Percentiles rank a stretch among this genome's conserved stretches.
phyloP scores from a whole-genome alignment of 495 filamentous ascomycete species.

The Entonaema liquescens region DNA sequence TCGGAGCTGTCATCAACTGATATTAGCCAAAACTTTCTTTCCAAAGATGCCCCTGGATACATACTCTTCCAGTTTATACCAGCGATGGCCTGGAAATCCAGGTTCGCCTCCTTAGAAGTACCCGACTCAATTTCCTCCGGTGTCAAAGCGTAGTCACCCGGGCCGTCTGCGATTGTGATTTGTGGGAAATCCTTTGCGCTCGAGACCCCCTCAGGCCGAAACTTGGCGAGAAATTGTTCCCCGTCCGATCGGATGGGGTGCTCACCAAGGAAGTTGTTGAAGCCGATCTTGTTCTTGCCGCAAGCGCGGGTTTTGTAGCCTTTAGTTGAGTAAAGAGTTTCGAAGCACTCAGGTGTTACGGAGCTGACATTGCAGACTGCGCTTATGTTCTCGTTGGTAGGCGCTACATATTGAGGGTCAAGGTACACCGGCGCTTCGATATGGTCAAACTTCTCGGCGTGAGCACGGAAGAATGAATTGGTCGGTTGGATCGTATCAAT shows the following conservation, averaged over 20 bases:
- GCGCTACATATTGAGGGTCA: conserved; percentile 39
- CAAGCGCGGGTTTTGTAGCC: conserved; percentile 56
- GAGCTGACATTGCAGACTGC: conserved; percentile 60
- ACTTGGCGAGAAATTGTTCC: conserved; percentile 57
- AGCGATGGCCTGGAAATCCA: conserved; percentile 72
- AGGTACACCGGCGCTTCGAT: conserved; percentile 31
- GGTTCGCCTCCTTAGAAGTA: conserved; percentile 70
- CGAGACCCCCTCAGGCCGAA: conserved; percentile 57
- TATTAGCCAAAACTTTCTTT: background rate
- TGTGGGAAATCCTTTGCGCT: conserved; percentile 54
- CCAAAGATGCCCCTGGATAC: background rate
- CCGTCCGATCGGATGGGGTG: conserved; percentile 60
- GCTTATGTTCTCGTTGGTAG: conserved; percentile 43
- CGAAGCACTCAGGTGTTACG: conserved; percentile 63
- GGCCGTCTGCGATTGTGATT: conserved; percentile 52
- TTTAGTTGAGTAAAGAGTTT: conserved; percentile 63
- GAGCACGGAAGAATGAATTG: conserved; percentile 62
- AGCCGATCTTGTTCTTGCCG: conserved; percentile 56
- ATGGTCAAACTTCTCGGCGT: conserved; percentile 37
- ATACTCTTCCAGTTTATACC: conserved; percentile 43
- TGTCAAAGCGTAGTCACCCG: conserved; percentile 40
- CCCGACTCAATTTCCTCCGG: conserved; percentile 41
- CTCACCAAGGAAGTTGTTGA: conserved; percentile 61
- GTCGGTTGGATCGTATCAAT: conserved; percentile 75
- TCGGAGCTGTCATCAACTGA: conserved; percentile 37